These are phyloP conservation scores for Apiospora phragmitis DNA, from an alignment of 2,329 filamentous ascomycete genomes.

Conservation along the genomic window DNA sequence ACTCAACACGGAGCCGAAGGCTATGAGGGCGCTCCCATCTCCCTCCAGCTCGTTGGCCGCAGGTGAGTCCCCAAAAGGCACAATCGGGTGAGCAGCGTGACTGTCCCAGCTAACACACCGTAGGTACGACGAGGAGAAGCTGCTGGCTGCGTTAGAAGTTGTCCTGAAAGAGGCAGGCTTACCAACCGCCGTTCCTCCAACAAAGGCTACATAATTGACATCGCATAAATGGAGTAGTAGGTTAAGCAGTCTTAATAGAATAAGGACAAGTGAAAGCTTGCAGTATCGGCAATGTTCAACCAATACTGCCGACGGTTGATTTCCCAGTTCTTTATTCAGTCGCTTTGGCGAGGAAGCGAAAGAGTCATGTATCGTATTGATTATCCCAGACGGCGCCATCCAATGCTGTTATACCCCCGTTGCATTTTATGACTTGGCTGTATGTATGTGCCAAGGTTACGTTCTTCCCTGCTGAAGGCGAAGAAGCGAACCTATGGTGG, in stretches of 20 bases:
- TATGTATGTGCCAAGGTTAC: too few species aligned
- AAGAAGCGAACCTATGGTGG: neutral
- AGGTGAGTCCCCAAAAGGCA: constrained; percentile 17
- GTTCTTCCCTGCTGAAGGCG: neutral
- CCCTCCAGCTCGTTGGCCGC: constrained; percentile 39
- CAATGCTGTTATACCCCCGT: too few species aligned
- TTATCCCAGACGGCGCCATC: too few species aligned
- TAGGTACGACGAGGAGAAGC: constrained; percentile 39
- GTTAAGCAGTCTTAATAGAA: too few species aligned
- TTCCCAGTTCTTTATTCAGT: too few species aligned
- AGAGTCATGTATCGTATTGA: too few species aligned
- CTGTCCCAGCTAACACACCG: constrained; percentile 10
- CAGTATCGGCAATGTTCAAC: too few species aligned
- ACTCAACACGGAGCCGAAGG: constrained; percentile 34
- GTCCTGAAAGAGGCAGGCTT: constrained; percentile 33
- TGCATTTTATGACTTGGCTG: too few species aligned
- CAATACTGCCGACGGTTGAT: too few species aligned
- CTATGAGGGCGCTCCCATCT: constrained; percentile 40
- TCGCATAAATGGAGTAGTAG: too few species aligned
- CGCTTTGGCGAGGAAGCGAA: too few species aligned
- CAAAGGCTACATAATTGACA: neutral
- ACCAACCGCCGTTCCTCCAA: constrained; percentile 17
- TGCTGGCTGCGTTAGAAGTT: constrained; percentile 34
- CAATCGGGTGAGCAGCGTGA: neutral
- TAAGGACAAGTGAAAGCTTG: too few species aligned